These are phyloP conservation scores for Lentinula detonsa DNA, from an alignment of 768 basidiomycete species.

Conservation along the genomic window DNA sequence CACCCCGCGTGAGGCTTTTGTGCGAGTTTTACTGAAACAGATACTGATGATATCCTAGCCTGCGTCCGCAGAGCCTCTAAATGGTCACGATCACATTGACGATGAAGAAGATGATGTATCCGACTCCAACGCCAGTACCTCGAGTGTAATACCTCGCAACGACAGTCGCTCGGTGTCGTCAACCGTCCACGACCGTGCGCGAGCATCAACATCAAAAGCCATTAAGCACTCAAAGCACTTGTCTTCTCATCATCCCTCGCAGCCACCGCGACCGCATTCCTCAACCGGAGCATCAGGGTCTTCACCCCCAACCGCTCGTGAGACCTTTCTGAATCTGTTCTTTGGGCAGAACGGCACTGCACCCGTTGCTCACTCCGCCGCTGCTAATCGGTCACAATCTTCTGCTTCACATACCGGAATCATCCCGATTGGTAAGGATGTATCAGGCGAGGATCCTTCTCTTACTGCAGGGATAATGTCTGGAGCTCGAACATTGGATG, in stretches of 20 bases:
- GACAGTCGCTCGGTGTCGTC: constrained; percentile 71
- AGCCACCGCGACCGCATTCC: constrained; percentile 27
- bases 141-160: constrained; percentile 45
- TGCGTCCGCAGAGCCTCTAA: constrained; percentile 55
- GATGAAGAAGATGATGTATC: constrained; percentile 63
- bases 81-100: constrained; percentile 41
- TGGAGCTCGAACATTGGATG: constrained; percentile 62
- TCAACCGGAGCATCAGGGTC: constrained; percentile 31
- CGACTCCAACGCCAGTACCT: constrained; percentile 49
- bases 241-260: constrained; percentile 21
- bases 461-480: constrained; percentile 60
- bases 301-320: constrained; percentile 55
- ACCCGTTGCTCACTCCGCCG: constrained; percentile 52
- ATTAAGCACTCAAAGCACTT: constrained; percentile 27
- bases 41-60: constrained; percentile 38
- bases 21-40: constrained; percentile 5
- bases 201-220: constrained; percentile 25
- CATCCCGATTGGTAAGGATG: constrained; percentile 56
- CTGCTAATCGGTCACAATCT: constrained; percentile 29
- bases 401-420: constrained; percentile 18
- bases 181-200: constrained; percentile 69
- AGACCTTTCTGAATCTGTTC: constrained; percentile 96
- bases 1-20: constrained; percentile 45
- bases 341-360: constrained; percentile 89
- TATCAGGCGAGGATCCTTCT: constrained; percentile 47